These are phyloP conservation scores for Nymphaea colorata DNA, from an alignment of 164 flowering plant species.

Conservation along the genomic window DNA sequence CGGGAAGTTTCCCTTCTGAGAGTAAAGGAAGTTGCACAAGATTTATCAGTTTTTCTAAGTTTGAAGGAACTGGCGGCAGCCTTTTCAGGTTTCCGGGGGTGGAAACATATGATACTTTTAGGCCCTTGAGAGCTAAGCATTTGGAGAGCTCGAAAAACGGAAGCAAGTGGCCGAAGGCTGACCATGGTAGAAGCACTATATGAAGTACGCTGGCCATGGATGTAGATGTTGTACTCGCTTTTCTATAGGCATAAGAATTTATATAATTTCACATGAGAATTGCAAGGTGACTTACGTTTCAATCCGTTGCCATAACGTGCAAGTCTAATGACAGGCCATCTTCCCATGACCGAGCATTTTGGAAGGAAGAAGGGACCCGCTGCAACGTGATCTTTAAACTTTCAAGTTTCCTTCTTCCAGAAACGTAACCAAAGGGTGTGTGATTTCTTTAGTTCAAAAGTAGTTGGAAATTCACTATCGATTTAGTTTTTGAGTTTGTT, in stretches of 20 bases:
- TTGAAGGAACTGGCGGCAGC: slow-evolving; percentile 5
- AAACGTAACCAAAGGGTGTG: too few relatives aligned
- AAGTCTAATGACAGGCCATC: too few relatives aligned
- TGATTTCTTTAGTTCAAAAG: too few relatives aligned
- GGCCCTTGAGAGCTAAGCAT: slow-evolving; percentile 1
- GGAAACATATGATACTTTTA: slow-evolving; percentile 1
- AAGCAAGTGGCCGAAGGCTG: slow-evolving; percentile 8
- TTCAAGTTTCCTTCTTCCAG: too few relatives aligned
- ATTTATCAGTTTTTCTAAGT: not conserved
- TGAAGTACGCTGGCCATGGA: not conserved
- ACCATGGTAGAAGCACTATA: slow-evolving; percentile 3
- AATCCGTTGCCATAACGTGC: too few relatives aligned
- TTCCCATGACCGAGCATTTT: too few relatives aligned
- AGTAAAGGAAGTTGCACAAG: slow-evolving; percentile 26
- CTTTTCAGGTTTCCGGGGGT: slow-evolving; percentile 10
- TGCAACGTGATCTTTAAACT: too few relatives aligned
- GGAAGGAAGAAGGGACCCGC: too few relatives aligned
- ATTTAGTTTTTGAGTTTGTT: too few relatives aligned
- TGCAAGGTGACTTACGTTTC: not conserved
- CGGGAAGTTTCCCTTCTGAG: slow-evolving; percentile 16
- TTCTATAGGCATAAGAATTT: not conserved
- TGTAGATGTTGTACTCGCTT: not conserved
- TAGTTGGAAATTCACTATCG: too few relatives aligned
- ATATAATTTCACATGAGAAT: not conserved
- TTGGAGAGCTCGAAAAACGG: slow-evolving; percentile 8